Evolutionary conservation across 1,284 basidiomycete genomes (phyloP), one percentile per base, ranked within the genome.

Genomic region (Ceratobasidium sp.): DNA sequence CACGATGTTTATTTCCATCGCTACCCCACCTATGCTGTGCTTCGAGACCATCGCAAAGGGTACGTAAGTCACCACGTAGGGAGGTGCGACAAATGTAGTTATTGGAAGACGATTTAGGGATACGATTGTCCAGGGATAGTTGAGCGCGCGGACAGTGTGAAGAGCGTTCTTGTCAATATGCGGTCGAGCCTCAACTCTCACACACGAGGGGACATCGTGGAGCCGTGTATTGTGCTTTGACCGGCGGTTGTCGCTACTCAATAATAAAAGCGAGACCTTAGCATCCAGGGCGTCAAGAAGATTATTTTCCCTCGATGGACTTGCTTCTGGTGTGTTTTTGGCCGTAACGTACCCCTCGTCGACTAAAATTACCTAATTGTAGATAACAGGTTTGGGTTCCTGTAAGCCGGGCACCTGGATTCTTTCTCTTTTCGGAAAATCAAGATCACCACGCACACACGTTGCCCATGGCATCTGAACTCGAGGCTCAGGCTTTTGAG

Each of bases 311-410:
- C 23, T 47, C 54, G 54, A 71, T 60, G 28, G 3, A 28, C 37
- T 47, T n/a, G 56, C 56, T 73, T 73, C 58, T 51, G 58, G 69
- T 73, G 69, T 39, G 69, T 73, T 61, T 60, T 45, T 60, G 42
- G 42, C 63, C 69, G 58, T 61, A 47, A 60, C 37, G 4, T 7
- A 20, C 26, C 45, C 42, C 42, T 17, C 51, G 1, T 39, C 63
- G 39, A 71, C 67, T 71, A 71, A 61, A 73, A 73, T 73, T 73
- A 73, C 69, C 37, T 73, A 73, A 73, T 73, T 73, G 13, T 37
- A 47, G 69, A n/a, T 60, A 42, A 3, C 31, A 35, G 20, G 10
- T 37, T 54, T 47, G 28, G 37, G 47, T 68, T 68, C 49, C 66
- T 49, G 23, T 71, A 42, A 54, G 37, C 67, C 67, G 49, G 53